These are phyloP conservation scores for Starmera quercuum DNA, from an alignment of 805 yeast species.

Conservation along the genomic window DNA sequence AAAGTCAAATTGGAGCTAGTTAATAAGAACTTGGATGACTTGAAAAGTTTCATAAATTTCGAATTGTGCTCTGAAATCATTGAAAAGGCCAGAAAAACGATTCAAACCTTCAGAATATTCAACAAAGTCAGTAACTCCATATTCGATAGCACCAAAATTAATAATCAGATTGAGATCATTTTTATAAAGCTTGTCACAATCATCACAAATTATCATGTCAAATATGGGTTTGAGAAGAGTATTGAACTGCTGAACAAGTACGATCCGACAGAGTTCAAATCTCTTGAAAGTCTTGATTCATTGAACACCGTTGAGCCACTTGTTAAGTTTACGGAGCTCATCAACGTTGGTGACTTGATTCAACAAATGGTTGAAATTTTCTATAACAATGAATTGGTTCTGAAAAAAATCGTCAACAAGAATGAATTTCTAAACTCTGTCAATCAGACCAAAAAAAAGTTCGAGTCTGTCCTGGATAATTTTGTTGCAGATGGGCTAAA, in stretches of 20 bases:
- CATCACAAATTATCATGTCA: conserved; percentile 69
- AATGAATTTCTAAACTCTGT: conserved; percentile 77
- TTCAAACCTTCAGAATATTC: conserved; percentile 50
- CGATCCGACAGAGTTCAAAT: conserved; percentile 43
- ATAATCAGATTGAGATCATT: conserved; percentile 45
- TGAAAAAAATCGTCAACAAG: conserved; percentile 50
- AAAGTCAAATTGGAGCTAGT: conserved; percentile 78
- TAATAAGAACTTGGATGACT: conserved; percentile 64
- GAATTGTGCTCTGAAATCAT: conserved; percentile 70
- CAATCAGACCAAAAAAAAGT: conserved; percentile 68
- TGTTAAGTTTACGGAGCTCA: conserved; percentile 80
- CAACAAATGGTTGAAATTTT: conserved; percentile 90
- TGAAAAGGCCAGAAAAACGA: conserved; percentile 57
- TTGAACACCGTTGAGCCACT: conserved; percentile 64
- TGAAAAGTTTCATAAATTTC: conserved; percentile 70
- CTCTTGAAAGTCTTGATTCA: conserved; percentile 23
- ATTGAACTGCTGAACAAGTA: conserved; percentile 60
- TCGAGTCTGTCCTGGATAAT: conserved; percentile 78
- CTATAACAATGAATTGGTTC: conserved; percentile 72
- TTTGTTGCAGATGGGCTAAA: conserved; percentile 90
- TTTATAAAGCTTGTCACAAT: conserved; percentile 59
- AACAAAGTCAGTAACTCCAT: conserved; percentile 24
- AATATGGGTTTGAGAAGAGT: conserved; percentile 80
- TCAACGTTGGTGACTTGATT: conserved; percentile 86
- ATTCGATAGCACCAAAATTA: conserved; percentile 19